Conservation (phyloP, 2,329 filamentous ascomycete species). For the Cercospora sesami region DNA sequence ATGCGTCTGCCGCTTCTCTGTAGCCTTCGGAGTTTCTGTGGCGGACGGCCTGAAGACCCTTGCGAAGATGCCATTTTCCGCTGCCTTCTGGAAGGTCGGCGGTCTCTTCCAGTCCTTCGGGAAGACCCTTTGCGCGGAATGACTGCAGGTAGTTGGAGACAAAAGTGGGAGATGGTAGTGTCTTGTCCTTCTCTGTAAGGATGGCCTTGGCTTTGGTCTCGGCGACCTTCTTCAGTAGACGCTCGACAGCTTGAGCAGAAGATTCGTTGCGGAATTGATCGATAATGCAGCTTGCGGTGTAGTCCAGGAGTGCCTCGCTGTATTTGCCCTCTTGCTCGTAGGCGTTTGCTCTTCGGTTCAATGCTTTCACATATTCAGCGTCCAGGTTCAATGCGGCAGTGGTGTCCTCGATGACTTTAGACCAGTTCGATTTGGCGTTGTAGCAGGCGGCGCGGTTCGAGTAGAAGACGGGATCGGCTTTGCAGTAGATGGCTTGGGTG, state of each 20-base stretch:
- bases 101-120: slow-evolving; percentile 77
- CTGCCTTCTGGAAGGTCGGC: slow-evolving; percentile 74
- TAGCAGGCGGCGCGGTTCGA: slow-evolving; percentile 98
- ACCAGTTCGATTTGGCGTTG: slow-evolving; percentile 89
- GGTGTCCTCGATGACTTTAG: slow-evolving; percentile 95
- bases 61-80: slow-evolving; percentile 81
- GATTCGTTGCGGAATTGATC: slow-evolving; percentile 92
- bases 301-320: slow-evolving; percentile 93
- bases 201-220: slow-evolving; percentile 92
- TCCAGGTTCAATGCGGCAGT: slow-evolving; percentile 92
- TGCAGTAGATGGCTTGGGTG: slow-evolving; percentile 93
- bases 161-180: slow-evolving; percentile 91
- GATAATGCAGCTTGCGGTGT: slow-evolving; percentile 98
- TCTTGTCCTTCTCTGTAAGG: slow-evolving; percentile 74
- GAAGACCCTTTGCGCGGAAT: slow-evolving; percentile 81
- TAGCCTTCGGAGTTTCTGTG: slow-evolving; percentile 90
- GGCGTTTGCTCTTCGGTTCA: slow-evolving; percentile 93
- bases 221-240: slow-evolving; percentile 93
- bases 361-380: slow-evolving; percentile 92
- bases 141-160: slow-evolving; percentile 99
- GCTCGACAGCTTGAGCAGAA: slow-evolving; percentile 86
- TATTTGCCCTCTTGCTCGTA: slow-evolving; percentile 91
- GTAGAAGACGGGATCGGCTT: slow-evolving; percentile 96
- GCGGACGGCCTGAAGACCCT: slow-evolving; percentile 76
- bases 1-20: slow-evolving; percentile 79